Base-by-base conservation (phyloP, 768 basidiomycete species). In the Russula olivacea region DNA sequence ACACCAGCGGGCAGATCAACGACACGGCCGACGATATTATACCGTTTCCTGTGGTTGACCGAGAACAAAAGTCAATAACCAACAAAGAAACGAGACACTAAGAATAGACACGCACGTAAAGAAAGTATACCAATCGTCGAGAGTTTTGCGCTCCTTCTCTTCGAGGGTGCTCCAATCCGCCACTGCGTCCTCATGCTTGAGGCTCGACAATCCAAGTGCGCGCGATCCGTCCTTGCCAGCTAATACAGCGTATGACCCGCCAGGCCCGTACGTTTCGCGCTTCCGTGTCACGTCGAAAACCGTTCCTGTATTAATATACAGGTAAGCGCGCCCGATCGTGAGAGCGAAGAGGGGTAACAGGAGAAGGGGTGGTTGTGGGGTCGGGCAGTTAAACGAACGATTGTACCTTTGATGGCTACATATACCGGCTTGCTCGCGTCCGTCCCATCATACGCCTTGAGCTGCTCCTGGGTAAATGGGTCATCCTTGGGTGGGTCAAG, bases 161-260 rank as follows among this genome's bases (percentile, higher is more conserved):
- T 82, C 79, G 57, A 99, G 79, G 0, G 69, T 73, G 68, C 87
- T 91, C 71, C 91, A 97, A 71, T 99, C 94, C 14, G 93, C 76
- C 1, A 93, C 80, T 11, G 95, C 96, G 70, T 98, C 86, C 73
- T 93, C 88, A 4, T 78, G 75, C 58, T 91, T 90, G 68, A 97
- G 76, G 69, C 91, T 94, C 56, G 91, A 93, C 84, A 86, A 87
- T 48, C 93, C 96, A 8, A 99, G 78, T 0, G 89, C 96, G 66
- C 80, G 84, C 9, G 92, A 95, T 0, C 87, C 96, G 70, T 99
- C 96, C 76, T 91, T 96, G 50, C 94, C 96, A 36, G 94, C 92
- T 72, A 98, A 98, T 23, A 96, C 75, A 67, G 83, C 81, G 74
- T 94, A 93, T 4, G 88, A 84, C 28, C 79, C 77, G 3, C 91